These are phyloP conservation scores for Vitis hybrid DNA, from an alignment of 177 flowering plant genomes.

Conservation along the genomic window DNA sequence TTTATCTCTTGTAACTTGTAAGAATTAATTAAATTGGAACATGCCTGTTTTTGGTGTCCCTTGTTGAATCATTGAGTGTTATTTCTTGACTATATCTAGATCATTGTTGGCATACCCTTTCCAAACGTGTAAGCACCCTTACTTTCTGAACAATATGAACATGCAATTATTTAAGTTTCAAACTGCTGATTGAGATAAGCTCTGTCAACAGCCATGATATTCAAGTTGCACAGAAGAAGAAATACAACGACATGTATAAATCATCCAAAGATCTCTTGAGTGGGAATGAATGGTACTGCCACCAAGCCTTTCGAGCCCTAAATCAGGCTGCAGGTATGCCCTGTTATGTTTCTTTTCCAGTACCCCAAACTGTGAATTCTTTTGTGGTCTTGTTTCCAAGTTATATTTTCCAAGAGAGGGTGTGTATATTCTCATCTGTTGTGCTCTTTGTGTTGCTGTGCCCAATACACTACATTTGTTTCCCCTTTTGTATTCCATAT, in stretches of 20 bases:
- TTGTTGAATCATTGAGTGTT: neutral
- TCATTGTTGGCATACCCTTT: constrained; percentile 93
- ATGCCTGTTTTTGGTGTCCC: neutral
- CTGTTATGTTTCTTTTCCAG: neutral
- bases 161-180: neutral
- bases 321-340: constrained; percentile 92
- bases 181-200: constrained; percentile 20
- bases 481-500: too few relatives aligned
- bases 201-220: constrained; percentile 48
- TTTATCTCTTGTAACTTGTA: neutral
- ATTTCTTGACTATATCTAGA: constrained; percentile 63
- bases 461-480: too few relatives aligned
- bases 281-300: constrained; percentile 94
- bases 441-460: too few relatives aligned
- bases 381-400: too few relatives aligned
- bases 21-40: neutral
- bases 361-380: neutral
- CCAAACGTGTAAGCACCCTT: constrained; percentile 73
- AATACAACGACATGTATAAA: constrained; percentile 73
- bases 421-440: neutral
- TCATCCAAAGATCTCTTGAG: constrained; percentile 72
- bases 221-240: constrained; percentile 81
- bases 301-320: constrained; percentile 92
- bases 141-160: neutral
- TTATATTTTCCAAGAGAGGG: too few relatives aligned